phyloP scores from a whole-genome alignment of 805 yeast species.

The Jamesozyma jinghongensis region DNA sequence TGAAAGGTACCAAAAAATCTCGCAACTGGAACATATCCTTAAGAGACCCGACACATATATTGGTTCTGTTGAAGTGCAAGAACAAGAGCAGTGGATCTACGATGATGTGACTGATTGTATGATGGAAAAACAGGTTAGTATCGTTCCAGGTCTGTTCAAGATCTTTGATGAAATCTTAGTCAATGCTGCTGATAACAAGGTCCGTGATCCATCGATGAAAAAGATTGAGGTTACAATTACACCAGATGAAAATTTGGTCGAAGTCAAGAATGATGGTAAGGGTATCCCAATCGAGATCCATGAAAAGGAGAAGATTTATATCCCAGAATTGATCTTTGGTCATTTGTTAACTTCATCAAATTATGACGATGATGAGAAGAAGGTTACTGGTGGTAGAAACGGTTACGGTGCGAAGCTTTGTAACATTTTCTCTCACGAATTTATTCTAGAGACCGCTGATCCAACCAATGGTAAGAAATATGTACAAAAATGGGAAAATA shows the following conservation, averaged over 20 bases:
- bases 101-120: constrained; percentile 56
- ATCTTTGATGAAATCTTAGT: constrained; percentile 95
- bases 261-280: constrained; percentile 83
- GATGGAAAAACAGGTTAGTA: constrained; percentile 53
- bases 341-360: constrained; percentile 89
- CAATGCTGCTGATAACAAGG: constrained; percentile 97
- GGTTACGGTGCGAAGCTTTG: constrained; percentile 97
- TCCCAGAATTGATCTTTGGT: constrained; percentile 95
- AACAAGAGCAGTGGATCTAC: constrained; percentile 76
- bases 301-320: constrained; percentile 80
- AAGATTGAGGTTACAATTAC: constrained; percentile 75
- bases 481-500: constrained; percentile 75
- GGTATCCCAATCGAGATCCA: constrained; percentile 96
- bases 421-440: constrained; percentile 87
- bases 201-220: constrained; percentile 86
- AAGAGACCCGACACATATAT: constrained; percentile 97
- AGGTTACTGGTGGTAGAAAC: constrained; percentile 97
- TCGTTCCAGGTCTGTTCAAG: constrained; percentile 94
- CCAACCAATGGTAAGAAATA: constrained; percentile 51
- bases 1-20: constrained; percentile 83
- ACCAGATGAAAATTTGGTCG: constrained; percentile 61
- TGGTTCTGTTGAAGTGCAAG: constrained; percentile 83
- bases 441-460: constrained; percentile 84
- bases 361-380: constrained; percentile 89
- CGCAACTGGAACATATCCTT: constrained; percentile 91